Conservation (phyloP, 306 rosid genomes). For the Glycyrrhiza uralensis region DNA sequence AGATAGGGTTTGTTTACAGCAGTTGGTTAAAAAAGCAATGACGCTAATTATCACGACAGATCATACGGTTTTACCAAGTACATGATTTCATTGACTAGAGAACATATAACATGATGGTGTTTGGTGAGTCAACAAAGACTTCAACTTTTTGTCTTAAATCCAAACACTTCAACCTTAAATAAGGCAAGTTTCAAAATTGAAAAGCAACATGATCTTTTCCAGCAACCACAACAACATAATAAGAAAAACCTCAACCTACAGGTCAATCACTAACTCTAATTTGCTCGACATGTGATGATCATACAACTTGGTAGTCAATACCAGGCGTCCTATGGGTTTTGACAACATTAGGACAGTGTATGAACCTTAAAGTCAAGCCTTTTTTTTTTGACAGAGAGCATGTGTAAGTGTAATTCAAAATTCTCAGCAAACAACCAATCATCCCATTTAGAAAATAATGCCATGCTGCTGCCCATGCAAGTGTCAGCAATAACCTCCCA, state of each 20-base stretch:
- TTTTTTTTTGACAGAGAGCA: background rate
- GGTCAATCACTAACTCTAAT: background rate
- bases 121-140: background rate
- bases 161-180: background rate
- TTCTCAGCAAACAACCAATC: background rate
- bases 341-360: background rate
- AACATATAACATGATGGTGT: background rate
- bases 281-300: background rate
- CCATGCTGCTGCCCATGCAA: background rate
- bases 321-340: background rate
- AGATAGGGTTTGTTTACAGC: background rate
- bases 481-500: background rate
- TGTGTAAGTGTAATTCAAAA: background rate
- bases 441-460: background rate
- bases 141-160: background rate
- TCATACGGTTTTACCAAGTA: too few species aligned
- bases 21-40: background rate
- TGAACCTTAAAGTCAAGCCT: background rate
- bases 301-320: too few species aligned
- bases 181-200: background rate
- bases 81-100: background rate
- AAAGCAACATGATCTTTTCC: background rate
- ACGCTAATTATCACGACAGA: too few species aligned
- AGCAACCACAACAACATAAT: background rate
- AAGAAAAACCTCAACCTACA: background rate